phyloP scores from a whole-genome alignment of 2,329 filamentous ascomycete genomes.

The Akanthomyces lecanii region DNA sequence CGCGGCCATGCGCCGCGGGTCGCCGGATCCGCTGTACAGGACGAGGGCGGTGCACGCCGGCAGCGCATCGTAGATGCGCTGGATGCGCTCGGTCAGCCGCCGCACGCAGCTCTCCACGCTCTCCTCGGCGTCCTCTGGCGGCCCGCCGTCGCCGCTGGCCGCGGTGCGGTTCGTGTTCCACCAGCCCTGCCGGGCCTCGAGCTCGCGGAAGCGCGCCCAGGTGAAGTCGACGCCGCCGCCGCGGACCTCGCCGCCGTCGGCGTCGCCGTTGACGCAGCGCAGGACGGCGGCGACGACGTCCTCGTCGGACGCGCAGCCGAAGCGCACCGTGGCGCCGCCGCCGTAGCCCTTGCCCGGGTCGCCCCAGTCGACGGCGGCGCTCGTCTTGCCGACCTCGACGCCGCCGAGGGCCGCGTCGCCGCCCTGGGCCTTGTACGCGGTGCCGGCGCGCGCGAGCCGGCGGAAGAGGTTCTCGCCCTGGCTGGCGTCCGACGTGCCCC shows the following conservation, averaged over 20 bases:
- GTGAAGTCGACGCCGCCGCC: conserved; percentile 62
- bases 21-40: conserved; percentile 62
- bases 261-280: conserved; percentile 56
- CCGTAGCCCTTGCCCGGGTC: conserved; percentile 61
- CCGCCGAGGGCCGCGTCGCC: conserved; percentile 54
- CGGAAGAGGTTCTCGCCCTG: conserved; percentile 87
- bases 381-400: conserved; percentile 54
- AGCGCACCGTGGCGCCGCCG: conserved; percentile 50
- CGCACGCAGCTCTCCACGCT: conserved; percentile 43
- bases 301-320: conserved; percentile 56
- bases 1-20: conserved; percentile 62
- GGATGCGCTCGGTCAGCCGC: conserved; percentile 46
- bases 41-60: conserved; percentile 63
- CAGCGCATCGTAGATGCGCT: conserved; percentile 52
- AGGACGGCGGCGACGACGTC: conserved; percentile 53
- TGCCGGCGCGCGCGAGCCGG: conserved; percentile 63
- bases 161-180: conserved; percentile 55
- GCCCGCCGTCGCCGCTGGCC: conserved; percentile 32
- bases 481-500: conserved; percentile 70
- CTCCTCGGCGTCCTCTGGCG: conserved; percentile 22
- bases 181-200: conserved; percentile 63
- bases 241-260: conserved; percentile 52
- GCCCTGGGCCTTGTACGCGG: conserved; percentile 57
- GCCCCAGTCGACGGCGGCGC: conserved; percentile 86
- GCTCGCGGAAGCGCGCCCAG: conserved; percentile 61